Conservation (phyloP, 257 asterid species). For the Jacaranda mimosifolia region DNA sequence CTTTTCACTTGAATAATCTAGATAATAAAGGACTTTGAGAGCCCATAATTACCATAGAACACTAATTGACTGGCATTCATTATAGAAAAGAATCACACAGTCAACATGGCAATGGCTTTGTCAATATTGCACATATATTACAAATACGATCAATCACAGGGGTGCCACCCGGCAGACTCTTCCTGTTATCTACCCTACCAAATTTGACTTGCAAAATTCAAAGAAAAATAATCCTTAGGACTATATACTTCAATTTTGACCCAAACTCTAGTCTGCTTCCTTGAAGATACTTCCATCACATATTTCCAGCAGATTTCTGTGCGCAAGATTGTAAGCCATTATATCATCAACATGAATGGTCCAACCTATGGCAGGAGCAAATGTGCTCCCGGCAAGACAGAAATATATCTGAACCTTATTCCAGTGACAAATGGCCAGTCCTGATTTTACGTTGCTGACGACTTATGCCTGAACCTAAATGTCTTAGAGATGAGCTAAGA, state of each 20-base stretch:
- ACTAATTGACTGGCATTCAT: constrained; percentile 28
- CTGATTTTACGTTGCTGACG: constrained; percentile 83
- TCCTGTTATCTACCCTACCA: constrained; percentile 22
- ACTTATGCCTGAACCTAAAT: constrained; percentile 73
- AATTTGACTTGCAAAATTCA: constrained; percentile 23
- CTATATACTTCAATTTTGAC: constrained; percentile 27
- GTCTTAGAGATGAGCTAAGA: constrained; percentile 54
- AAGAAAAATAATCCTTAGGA: neutral
- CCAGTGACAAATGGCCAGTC: constrained; percentile 70
- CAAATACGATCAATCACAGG: constrained; percentile 19
- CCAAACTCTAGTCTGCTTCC: neutral
- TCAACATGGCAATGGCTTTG: constrained; percentile 28
- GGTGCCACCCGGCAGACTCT: constrained; percentile 17
- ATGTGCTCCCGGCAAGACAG: constrained; percentile 31
- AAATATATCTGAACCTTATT: constrained; percentile 44
- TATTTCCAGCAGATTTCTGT: constrained; percentile 33
- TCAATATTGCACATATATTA: constrained; percentile 26
- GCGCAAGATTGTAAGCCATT: constrained; percentile 24
- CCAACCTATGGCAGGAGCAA: constrained; percentile 22
- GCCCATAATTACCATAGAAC: constrained; percentile 26
- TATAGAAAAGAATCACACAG: constrained; percentile 21
- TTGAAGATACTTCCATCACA: constrained; percentile 1
- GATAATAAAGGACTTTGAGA: constrained; percentile 7
- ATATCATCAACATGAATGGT: constrained; percentile 28
- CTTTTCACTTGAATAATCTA: neutral